Conservation (phyloP, 495 filamentous ascomycete genomes). For the Penicillium fimorum region DNA sequence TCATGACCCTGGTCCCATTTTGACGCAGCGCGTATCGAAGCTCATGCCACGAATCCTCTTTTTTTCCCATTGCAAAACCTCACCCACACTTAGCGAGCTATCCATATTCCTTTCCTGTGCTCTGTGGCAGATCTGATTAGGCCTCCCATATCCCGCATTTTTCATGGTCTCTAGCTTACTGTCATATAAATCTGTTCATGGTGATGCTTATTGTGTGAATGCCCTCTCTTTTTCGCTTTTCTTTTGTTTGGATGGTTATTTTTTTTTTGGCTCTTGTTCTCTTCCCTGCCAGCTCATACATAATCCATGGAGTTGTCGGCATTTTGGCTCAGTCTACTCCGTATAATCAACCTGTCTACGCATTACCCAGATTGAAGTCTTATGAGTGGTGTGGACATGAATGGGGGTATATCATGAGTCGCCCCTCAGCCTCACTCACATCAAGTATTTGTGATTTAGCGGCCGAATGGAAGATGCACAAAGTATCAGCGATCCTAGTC, state of each 20-base stretch:
- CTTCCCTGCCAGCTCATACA: constrained; percentile 2
- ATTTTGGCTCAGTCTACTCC: background rate
- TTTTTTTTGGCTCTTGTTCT: background rate
- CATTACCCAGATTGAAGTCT: background rate
- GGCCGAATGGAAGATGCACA: background rate
- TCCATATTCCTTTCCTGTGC: constrained; percentile 8
- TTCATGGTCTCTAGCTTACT: constrained; percentile 1
- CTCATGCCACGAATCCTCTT: constrained; percentile 10
- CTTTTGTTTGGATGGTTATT: constrained; percentile 7
- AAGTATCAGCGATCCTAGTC: background rate
- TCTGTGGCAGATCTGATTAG: background rate
- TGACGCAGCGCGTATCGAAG: constrained; percentile 20
- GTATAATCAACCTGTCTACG: no score
- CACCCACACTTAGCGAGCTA: constrained; percentile 20
- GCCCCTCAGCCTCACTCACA: background rate
- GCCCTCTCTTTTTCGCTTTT: constrained; percentile 7
- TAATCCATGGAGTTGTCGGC: constrained; percentile 4
- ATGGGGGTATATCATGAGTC: background rate
- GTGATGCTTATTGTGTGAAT: constrained; percentile 13
- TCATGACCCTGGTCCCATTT: constrained; percentile 12
- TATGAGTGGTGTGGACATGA: background rate
- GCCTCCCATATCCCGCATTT: constrained; percentile 14
- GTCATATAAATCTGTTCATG: constrained; percentile 9
- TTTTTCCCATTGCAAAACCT: constrained; percentile 8
- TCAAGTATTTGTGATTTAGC: background rate